Base-by-base conservation (phyloP, 1,284 basidiomycete genomes). In the Ganoderma resinaceum region DNA sequence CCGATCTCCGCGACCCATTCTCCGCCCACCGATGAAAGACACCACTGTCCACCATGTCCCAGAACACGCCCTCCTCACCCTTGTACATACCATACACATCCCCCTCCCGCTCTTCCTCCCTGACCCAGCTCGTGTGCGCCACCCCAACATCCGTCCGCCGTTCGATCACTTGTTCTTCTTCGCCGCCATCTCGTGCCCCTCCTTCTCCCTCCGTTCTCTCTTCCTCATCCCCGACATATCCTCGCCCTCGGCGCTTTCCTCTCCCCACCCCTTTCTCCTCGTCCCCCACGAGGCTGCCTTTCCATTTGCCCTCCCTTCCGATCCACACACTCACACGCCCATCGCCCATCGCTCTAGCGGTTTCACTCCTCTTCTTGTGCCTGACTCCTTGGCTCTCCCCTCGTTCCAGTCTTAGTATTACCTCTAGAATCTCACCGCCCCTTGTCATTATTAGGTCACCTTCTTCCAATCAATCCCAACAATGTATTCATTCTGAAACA, bases 1-100 rank as follows among this genome's bases (percentile, higher is more conserved):
- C 58, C 58, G 58, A 60, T 60, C 58, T 60, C 58, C 58, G 58
- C 58, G 58, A 60, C 33, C 46, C 31, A 37, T 38, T 60, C 23
- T 37, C 58, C 33, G 31, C 58, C 11, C 58, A 40, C 35, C 23
- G 37, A 26, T 46, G 20, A n/a, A 46, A n/a, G 43, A 46, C 43
- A 46, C 20, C 18, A 1, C 40, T 1, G 20, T 46, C 43, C 43
- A n/a, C 43, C 20, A 46, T 9, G 42, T 7, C 20, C 42, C 42
- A 18, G 18, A 43, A 43, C 42, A 35, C 23, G 49, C 23, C 23
- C 18, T 52, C 18, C 53, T 38, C 9, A 9, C 3, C n/a, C 37
- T 14, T 14, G 35, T n/a, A 59, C 20, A 37, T 26, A 59, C 26
- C 23, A 52, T 12, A 29, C 18, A 52, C 8, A 29, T 3, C 42